Evolutionary conservation across 805 yeast species (phyloP), one percentile per base, ranked within the genome.

Genomic region (Suhomyces sp.): DNA sequence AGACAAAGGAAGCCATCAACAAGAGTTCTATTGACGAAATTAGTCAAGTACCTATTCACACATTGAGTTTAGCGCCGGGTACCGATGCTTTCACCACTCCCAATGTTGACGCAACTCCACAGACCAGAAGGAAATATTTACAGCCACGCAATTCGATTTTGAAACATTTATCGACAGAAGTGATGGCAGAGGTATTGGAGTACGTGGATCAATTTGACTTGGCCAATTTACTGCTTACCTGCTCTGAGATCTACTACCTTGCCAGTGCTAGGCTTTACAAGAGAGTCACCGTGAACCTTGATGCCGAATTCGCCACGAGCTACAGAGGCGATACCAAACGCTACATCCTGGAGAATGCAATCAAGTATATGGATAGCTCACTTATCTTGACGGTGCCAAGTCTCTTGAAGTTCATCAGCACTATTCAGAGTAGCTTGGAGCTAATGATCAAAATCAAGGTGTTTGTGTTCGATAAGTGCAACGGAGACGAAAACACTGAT

Each of bases 401-500:
- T 31, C 54, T 70, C 43, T 25, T 54, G 25, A 46, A 47, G 41
- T 65, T 71, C 47, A 46, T 65, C 20, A 46, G 52, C 5, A 27
- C 65, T 2, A 47, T 71, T 19, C 49, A 56, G 10, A n/a, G 47
- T 6, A 64, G 63, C 51, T 57, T 57, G 3, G 24, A 29, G 5
- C 56, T 67, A 47, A 46, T 68, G 7, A 61, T 57, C 17, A 57
- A 58, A 20, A 55, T 71, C 47, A 59, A 60, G 52, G 68, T 54
- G 49, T 69, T 71, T 48, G 64, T 68, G 17, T 70, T 71, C 56
- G 75, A 69, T 53, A 69, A 69, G 51, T 68, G 73, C 57, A 52
- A 59, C 48, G 37, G 57, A 10, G 51, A 49, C 41, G 50, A 45
- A 10, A 39, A 29, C 21, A 24, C 43, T 19, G 58, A 55, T 35